phyloP scores from a whole-genome alignment of 1,284 basidiomycete species.

The Rhizoctonia solani region DNA sequence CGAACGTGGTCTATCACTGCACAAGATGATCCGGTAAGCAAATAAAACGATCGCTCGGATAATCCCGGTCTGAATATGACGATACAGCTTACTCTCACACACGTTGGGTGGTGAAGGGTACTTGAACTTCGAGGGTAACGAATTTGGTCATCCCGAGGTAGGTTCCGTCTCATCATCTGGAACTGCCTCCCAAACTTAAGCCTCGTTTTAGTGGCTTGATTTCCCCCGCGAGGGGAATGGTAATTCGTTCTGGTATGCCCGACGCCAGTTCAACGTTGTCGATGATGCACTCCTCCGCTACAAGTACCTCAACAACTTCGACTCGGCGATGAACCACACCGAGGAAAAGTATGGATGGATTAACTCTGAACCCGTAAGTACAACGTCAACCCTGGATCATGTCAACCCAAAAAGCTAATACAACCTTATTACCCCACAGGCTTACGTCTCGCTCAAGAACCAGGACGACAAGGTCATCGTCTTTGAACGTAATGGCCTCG shows the following conservation, averaged over 20 bases:
- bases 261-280: slow-evolving; percentile 93
- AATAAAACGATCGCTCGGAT: not conserved
- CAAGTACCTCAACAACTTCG: slow-evolving; percentile 91
- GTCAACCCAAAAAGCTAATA: not conserved
- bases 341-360: slow-evolving; percentile 87
- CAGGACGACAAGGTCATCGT: slow-evolving; percentile 91
- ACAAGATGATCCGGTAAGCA: slow-evolving; percentile 94
- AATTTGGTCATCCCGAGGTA: slow-evolving; percentile 96
- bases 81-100: slow-evolving; percentile 81
- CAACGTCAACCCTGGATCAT: not conserved
- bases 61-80: not conserved
- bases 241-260: slow-evolving; percentile 94
- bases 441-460: slow-evolving; percentile 91
- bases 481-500: slow-evolving; percentile 87
- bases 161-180: slow-evolving; percentile 38
- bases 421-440: slow-evolving; percentile 51
- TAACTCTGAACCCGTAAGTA: slow-evolving; percentile 70
- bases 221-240: slow-evolving; percentile 95
- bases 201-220: slow-evolving; percentile 81
- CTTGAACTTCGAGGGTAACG: slow-evolving; percentile 97
- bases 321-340: slow-evolving; percentile 88
- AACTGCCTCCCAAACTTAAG: slow-evolving; percentile 12
- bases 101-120: slow-evolving; percentile 95
- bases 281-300: slow-evolving; percentile 88
- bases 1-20: slow-evolving; percentile 86